Evolutionary conservation across 495 filamentous ascomycete genomes (phyloP).

Genomic region (Collariella sp.): DNA sequence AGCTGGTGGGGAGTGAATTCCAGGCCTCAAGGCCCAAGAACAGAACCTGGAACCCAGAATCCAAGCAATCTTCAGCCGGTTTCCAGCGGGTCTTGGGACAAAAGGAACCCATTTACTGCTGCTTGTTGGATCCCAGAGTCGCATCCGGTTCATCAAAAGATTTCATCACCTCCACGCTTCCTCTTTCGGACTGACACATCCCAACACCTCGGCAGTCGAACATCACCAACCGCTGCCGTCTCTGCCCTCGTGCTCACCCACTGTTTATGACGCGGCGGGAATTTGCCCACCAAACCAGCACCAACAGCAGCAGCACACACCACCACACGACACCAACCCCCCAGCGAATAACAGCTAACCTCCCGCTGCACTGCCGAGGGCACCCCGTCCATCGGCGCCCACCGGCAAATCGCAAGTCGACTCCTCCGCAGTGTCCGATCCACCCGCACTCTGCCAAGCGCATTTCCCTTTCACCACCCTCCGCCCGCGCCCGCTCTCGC

Average conservation of each 20-base stretch:
- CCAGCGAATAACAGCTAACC: not conserved
- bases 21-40: not conserved
- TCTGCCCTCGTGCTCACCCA: too few relatives aligned
- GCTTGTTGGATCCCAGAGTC: too few relatives aligned
- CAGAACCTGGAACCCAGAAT: not conserved
- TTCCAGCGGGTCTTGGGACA: too few relatives aligned
- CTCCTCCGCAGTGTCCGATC: conserved; percentile 11
- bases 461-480: conserved; percentile 14
- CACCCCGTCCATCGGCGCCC: conserved; percentile 8
- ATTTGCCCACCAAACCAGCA: too few relatives aligned
- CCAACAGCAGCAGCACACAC: not conserved
- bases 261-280: too few relatives aligned
- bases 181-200: too few relatives aligned
- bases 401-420: conserved; percentile 14
- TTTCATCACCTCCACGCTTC: too few relatives aligned
- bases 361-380: not conserved
- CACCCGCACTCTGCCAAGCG: conserved; percentile 20
- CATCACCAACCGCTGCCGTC: too few relatives aligned
- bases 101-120: too few relatives aligned
- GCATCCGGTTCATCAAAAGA: too few relatives aligned
- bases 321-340: not conserved
- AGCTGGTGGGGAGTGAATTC: not conserved
- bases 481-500: conserved; percentile 5
- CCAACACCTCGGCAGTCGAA: too few relatives aligned
- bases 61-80: too few relatives aligned